Base-by-base conservation (phyloP, 192 early-diverging fungal genomes). In the Haplosporangium gracile region DNA sequence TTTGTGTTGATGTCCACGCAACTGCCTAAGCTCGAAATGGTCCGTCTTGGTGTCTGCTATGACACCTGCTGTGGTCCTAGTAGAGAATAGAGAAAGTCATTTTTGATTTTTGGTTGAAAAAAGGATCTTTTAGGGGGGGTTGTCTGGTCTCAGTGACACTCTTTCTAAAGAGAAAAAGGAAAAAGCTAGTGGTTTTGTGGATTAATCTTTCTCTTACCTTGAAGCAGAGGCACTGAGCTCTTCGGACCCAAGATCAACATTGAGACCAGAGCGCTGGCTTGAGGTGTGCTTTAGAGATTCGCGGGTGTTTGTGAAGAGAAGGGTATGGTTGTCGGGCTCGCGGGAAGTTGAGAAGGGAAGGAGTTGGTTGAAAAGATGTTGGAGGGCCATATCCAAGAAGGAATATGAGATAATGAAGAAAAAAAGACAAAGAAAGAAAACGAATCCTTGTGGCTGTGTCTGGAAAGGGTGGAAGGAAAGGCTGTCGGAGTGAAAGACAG, bases 391-490 rank as follows among this genome's bases (percentile, higher is more conserved):
- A 65, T 65, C 29, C 60, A 29, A 32, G 29, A 34, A 32, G 60
- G 60, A 65, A 65, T n/a, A 51, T 51, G 49, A 0, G 29, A 26
- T 26, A n/a, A 60, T 15, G 60, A 29, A 29, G 4, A 13, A 34
- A 32, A 65, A 15, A 15, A 29, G 32, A 32, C 29, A 11, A 32
- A 26, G 26, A 34, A 13, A 13, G 32, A 29, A 32, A 4, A 65
- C 29, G 60, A 11, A 65, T 65, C 60, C 60, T 65, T 65, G 60
- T 65, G 60, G 60, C 60, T 65, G 60, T 65, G 60, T 34, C 49
- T 51, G 1, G 47, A 13, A 51, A 51, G 18, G 18, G 49, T 1
- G 18, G 26, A 32, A 15, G n/a, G 29, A 65, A 60, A 24, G 22
- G n/a, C 4, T 1, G 60, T 65, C 60, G 60, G 60, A 65, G 60